Evolutionary conservation across 2,329 filamentous ascomycete species (phyloP).

Genomic region (Mycogone perniciosa): DNA sequence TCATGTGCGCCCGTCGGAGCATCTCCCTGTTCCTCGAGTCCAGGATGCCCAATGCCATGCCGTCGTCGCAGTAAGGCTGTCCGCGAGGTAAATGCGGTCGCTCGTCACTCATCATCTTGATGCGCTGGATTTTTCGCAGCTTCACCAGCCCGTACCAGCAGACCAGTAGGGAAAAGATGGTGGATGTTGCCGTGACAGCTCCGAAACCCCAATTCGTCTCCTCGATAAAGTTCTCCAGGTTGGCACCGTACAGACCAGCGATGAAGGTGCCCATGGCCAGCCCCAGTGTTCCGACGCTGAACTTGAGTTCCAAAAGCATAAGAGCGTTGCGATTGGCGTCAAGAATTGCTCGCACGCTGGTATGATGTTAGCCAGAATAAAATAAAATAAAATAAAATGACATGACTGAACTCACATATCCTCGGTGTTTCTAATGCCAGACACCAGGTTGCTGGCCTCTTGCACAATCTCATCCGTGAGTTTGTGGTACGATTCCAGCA

Average conservation of each 20-base stretch:
- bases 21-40: constrained; percentile 51
- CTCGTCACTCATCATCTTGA: constrained; percentile 66
- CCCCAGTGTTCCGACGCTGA: constrained; percentile 91
- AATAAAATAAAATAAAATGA: background rate
- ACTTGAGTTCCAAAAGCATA: constrained; percentile 95
- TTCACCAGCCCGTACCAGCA: constrained; percentile 79
- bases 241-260: constrained; percentile 99
- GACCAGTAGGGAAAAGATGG: constrained; percentile 67
- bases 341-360: constrained; percentile 86
- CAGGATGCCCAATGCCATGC: constrained; percentile 40
- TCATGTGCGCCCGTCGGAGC: constrained; percentile 45
- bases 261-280: constrained; percentile 91
- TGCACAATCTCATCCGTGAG: constrained; percentile 97
- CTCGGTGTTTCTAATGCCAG: constrained; percentile 93
- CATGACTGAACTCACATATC: constrained; percentile 65
- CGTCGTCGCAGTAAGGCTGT: constrained; percentile 41
- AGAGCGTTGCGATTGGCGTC: constrained; percentile 97
- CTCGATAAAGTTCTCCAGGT: constrained; percentile 97
- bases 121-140: constrained; percentile 76
- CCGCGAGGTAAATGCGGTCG: constrained; percentile 32
- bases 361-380: constrained; percentile 18
- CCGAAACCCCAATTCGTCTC: constrained; percentile 84
- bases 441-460: constrained; percentile 85
- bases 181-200: constrained; percentile 64
- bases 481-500: constrained; percentile 95